Evolutionary conservation across 148 eudicot species (phyloP).

Genomic region (Cornus florida): DNA sequence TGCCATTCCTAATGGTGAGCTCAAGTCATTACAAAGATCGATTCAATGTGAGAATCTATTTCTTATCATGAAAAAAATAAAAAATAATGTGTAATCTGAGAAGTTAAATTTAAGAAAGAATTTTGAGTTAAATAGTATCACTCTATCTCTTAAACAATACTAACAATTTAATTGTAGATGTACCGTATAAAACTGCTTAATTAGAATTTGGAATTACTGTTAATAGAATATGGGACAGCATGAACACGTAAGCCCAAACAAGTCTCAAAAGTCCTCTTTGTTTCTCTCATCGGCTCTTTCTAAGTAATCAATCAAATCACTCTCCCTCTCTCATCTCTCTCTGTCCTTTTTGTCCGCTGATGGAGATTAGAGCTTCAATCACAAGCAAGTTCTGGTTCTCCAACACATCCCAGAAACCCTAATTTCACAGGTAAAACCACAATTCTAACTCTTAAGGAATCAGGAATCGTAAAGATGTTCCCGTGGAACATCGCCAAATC

Average conservation of each 20-base stretch:
- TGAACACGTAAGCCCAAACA: neutral
- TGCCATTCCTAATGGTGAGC: too few relatives aligned
- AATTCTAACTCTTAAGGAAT: neutral
- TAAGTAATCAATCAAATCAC: neutral
- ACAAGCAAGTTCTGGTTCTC: neutral
- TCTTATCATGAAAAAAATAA: too few relatives aligned
- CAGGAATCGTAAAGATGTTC: conserved; percentile 40
- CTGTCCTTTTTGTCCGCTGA: conserved; percentile 1
- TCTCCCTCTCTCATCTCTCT: neutral
- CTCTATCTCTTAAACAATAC: too few relatives aligned
- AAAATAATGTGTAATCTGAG: too few relatives aligned
- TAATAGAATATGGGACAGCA: neutral
- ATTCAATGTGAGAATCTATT: too few relatives aligned
- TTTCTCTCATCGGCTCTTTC: neutral
- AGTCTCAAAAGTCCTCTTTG: neutral
- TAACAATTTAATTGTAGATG: too few relatives aligned
- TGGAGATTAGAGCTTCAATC: conserved; percentile 38
- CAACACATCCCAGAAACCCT: conserved; percentile 14
- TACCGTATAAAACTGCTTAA: too few relatives aligned
- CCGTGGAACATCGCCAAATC: conserved; percentile 76
- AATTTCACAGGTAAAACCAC: neutral
- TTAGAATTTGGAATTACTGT: neutral
- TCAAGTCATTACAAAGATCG: too few relatives aligned
- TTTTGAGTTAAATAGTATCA: too few relatives aligned
- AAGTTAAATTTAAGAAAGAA: too few relatives aligned